These are phyloP conservation scores for Hymenoscyphus linearis DNA, from an alignment of 2,329 filamentous ascomycete genomes.

Conservation along the genomic window DNA sequence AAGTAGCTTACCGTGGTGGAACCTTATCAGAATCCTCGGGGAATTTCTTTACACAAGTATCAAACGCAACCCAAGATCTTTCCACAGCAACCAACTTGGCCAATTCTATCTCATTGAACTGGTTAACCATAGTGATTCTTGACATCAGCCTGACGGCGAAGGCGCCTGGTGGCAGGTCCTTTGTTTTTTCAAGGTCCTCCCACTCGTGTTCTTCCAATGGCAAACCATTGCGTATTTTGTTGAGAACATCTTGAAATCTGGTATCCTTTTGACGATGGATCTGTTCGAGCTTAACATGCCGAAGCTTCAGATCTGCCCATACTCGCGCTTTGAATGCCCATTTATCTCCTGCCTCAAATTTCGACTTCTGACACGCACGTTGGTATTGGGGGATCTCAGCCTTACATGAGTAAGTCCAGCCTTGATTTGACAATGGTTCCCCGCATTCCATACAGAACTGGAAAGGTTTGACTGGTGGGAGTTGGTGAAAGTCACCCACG, in stretches of 20 bases:
- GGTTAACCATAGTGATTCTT: conserved; percentile 13
- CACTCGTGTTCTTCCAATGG: conserved; percentile 19
- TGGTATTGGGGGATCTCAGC: neutral
- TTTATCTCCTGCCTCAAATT: conserved; percentile 18
- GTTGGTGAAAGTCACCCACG: conserved; percentile 28
- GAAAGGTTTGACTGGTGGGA: conserved; percentile 29
- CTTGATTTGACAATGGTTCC: conserved; percentile 8
- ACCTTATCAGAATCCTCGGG: neutral
- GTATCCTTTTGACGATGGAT: conserved; percentile 29
- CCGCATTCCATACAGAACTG: conserved; percentile 24
- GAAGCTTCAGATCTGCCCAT: conserved; percentile 21
- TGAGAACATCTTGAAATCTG: conserved; percentile 24
- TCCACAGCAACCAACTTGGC: conserved; percentile 6
- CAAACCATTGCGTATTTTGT: conserved; percentile 25
- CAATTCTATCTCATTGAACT: conserved; percentile 16
- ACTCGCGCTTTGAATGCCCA: conserved; percentile 28
- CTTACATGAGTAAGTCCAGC: conserved; percentile 5
- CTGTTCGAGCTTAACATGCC: conserved; percentile 23
- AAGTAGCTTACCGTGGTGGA: neutral
- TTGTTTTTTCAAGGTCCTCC: conserved; percentile 16
- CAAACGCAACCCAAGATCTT: conserved; percentile 16
- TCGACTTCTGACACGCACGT: neutral
- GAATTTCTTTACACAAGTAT: conserved; percentile 12
- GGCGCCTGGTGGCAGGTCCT: conserved; percentile 12
- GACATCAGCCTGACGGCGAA: conserved; percentile 26